A percentile compares a stretch with the other conserved stretches of the same genome.
phyloP scores from a whole-genome alignment of 306 rosid species.

The Ormosia semicastrata region DNA sequence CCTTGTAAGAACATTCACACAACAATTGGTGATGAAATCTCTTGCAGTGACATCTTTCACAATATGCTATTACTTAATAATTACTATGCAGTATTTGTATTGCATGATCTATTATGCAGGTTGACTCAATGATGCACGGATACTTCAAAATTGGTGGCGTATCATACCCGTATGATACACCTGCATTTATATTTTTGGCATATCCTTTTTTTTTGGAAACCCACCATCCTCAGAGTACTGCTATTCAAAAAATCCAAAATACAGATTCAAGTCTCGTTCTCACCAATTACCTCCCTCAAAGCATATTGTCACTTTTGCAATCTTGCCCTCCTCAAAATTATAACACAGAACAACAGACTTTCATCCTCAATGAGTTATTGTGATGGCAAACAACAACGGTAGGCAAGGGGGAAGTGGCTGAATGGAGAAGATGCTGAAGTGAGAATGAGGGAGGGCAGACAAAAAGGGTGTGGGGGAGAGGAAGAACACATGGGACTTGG shows the following conservation, averaged over 20 bases:
- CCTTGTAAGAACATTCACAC: background rate
- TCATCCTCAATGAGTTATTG: background rate
- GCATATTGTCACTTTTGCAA: background rate
- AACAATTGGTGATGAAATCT: background rate
- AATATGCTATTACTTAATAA: background rate
- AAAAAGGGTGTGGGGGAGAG: too few species aligned
- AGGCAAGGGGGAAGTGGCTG: too few species aligned
- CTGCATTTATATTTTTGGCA: background rate
- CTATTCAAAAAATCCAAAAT: background rate
- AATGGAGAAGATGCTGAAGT: too few species aligned
- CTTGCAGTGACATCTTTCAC: constrained; percentile 11
- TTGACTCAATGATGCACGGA: background rate
- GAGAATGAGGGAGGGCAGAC: too few species aligned
- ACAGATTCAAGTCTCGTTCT: background rate
- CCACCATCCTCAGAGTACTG: background rate
- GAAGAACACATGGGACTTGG: too few species aligned
- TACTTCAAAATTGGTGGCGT: background rate
- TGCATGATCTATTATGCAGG: background rate
- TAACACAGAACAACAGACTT: background rate
- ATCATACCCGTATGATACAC: background rate
- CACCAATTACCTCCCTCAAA: background rate
- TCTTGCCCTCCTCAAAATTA: background rate
- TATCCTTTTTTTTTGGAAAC: background rate
- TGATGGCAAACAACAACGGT: too few species aligned
- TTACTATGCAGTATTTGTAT: background rate